phyloP scores from a whole-genome alignment of 148 eudicot species.

The Tetragonia tetragonoides region DNA sequence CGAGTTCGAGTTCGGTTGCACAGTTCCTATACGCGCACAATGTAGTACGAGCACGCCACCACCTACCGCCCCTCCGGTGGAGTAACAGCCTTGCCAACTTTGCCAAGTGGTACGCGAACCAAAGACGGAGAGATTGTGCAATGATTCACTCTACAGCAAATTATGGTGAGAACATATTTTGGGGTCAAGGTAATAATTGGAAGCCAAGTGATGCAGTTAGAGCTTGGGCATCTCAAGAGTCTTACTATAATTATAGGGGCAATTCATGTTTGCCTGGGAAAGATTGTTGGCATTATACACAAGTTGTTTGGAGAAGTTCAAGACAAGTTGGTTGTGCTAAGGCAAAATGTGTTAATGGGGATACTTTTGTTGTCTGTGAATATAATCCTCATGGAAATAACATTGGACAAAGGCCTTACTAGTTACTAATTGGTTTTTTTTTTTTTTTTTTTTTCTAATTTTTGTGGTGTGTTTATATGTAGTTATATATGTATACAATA shows the following conservation, averaged over 20 bases:
- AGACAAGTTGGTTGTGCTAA: slow-evolving; percentile 32
- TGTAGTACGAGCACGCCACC: slow-evolving; percentile 18
- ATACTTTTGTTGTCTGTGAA: slow-evolving; percentile 31
- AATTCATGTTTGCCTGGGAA: slow-evolving; percentile 24
- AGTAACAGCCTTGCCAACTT: slow-evolving; percentile 19
- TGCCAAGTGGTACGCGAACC: slow-evolving; percentile 34
- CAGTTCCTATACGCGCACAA: slow-evolving; percentile 29
- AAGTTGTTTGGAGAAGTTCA: slow-evolving; percentile 32
- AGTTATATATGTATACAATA: no score
- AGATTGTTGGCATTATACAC: slow-evolving; percentile 39
- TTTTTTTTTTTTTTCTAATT: no score
- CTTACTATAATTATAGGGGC: slow-evolving; percentile 16
- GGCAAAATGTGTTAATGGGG: slow-evolving; percentile 27
- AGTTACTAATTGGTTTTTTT: not conserved
- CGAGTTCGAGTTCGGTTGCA: not conserved
- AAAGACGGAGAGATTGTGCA: slow-evolving; percentile 30
- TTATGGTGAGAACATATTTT: slow-evolving; percentile 27
- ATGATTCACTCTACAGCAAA: slow-evolving; percentile 15
- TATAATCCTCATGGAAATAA: slow-evolving; percentile 33
- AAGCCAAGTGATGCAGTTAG: slow-evolving; percentile 8
- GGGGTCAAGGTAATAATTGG: slow-evolving; percentile 27
- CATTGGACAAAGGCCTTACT: slow-evolving; percentile 31
- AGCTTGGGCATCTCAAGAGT: slow-evolving; percentile 30
- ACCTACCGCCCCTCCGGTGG: slow-evolving; percentile 27
- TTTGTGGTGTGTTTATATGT: no score